Conservation (phyloP, 139 green algal genomes). For the Closterium sp. region DNA sequence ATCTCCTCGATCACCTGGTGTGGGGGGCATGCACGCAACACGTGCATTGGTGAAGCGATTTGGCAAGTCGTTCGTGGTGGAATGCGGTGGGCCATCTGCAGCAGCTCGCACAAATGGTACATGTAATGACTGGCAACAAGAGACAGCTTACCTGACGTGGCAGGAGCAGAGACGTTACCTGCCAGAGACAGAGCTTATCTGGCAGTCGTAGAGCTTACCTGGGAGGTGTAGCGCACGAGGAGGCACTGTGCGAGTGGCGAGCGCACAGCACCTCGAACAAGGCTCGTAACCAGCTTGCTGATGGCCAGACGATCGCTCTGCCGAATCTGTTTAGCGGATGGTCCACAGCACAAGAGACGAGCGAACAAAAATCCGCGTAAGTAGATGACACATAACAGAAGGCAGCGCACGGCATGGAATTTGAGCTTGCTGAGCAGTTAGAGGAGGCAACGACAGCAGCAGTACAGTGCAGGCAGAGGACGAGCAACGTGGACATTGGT, state of each 20-base stretch:
- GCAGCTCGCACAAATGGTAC: not conserved
- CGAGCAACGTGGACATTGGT: not conserved
- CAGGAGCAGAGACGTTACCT: too few relatives aligned
- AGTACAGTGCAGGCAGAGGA: slow-evolving; percentile 1
- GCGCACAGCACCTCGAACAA: slow-evolving; percentile 76
- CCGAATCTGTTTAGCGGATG: slow-evolving; percentile 60
- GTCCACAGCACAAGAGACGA: not conserved
- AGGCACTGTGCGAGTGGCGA: slow-evolving; percentile 94
- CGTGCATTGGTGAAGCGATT: not conserved
- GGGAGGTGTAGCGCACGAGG: slow-evolving; percentile 87
- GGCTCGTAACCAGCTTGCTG: slow-evolving; percentile 92
- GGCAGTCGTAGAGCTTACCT: slow-evolving; percentile 59
- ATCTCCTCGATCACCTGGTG: slow-evolving; percentile 61
- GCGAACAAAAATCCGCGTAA: not conserved
- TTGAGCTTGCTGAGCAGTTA: not conserved
- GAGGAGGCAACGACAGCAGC: not conserved
- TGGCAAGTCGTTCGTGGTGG: not conserved
- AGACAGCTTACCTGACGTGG: not conserved
- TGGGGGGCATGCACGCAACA: not conserved
- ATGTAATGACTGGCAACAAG: not conserved
- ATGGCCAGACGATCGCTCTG: slow-evolving; percentile 90
- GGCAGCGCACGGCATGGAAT: too few relatives aligned
- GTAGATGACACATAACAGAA: too few relatives aligned
- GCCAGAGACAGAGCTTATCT: not conserved
- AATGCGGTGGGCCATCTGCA: not conserved